Evolutionary conservation across 1,284 basidiomycete genomes (phyloP).

Genomic region (Sporisorium iseilematis-ciliati): DNA sequence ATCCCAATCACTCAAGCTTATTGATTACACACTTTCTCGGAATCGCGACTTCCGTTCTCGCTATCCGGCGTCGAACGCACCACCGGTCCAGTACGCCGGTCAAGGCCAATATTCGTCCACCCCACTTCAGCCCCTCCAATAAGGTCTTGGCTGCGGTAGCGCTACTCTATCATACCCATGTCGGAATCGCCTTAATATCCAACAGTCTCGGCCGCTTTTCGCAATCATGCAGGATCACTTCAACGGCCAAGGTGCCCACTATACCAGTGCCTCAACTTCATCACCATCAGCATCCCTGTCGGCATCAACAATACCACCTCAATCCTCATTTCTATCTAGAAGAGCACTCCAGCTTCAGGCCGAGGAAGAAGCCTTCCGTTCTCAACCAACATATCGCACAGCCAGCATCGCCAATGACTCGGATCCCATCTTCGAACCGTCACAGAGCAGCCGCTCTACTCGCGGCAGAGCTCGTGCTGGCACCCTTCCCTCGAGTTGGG

Average conservation of each 20-base stretch:
- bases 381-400: slow-evolving; percentile 29
- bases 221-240: slow-evolving; percentile 12
- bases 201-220: slow-evolving; percentile 5
- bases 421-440: slow-evolving; percentile 42
- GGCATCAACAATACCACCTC: slow-evolving; percentile 15
- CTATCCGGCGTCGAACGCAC: no score
- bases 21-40: neutral
- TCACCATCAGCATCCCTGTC: neutral
- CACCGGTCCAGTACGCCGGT: no score
- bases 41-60: neutral
- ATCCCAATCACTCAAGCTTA: neutral
- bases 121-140: neutral
- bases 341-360: slow-evolving; percentile 56
- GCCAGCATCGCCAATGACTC: slow-evolving; percentile 49
- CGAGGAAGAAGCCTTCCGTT: slow-evolving; percentile 41
- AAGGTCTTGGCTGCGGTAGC: neutral
- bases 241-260: slow-evolving; percentile 13
- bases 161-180: slow-evolving; percentile 1
- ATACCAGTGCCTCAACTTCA: slow-evolving; percentile 6
- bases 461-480: slow-evolving; percentile 57
- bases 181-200: slow-evolving; percentile 1
- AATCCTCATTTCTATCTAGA: slow-evolving; percentile 19
- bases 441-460: slow-evolving; percentile 15
- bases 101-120: neutral
- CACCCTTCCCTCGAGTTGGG: slow-evolving; percentile 61